Percentiles rank a stretch among this genome's conserved stretches.
These are phyloP conservation scores for Aspergillus arachidicola DNA, from an alignment of 2,329 filamentous ascomycete species.

Conservation along the genomic window DNA sequence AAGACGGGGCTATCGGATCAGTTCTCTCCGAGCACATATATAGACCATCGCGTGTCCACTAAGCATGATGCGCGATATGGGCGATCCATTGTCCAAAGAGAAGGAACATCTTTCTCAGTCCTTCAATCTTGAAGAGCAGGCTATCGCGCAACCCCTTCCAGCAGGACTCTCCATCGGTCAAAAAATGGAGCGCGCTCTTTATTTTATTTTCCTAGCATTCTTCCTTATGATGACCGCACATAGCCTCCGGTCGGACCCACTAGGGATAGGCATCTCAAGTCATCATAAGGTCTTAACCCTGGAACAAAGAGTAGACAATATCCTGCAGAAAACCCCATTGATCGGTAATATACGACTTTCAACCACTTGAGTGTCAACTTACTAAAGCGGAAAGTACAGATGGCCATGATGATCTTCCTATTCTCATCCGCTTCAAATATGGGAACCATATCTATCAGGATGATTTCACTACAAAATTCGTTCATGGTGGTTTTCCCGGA, in stretches of 20 bases:
- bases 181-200: not conserved
- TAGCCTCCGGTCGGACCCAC: constrained; percentile 11
- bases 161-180: not conserved
- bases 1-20: not conserved
- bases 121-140: not conserved
- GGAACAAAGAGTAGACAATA: constrained; percentile 45
- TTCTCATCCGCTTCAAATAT: constrained; percentile 67
- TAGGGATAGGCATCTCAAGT: constrained; percentile 7
- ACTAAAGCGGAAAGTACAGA: constrained; percentile 54
- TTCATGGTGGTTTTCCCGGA: constrained; percentile 65
- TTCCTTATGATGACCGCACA: not conserved
- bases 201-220: not conserved
- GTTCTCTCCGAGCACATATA: not conserved
- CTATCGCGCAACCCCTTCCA: not conserved
- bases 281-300: constrained; percentile 23
- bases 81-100: not conserved
- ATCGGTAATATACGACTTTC: constrained; percentile 42
- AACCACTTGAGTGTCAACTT: not conserved
- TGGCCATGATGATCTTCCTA: constrained; percentile 86
- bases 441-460: constrained; percentile 76
- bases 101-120: not conserved
- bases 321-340: constrained; percentile 51
- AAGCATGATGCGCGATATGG: not conserved
- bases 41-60: not conserved
- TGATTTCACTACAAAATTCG: constrained; percentile 75